phyloP scores from a whole-genome alignment of 2,329 filamentous ascomycete species.

The Aureobasidium leucospermi region DNA sequence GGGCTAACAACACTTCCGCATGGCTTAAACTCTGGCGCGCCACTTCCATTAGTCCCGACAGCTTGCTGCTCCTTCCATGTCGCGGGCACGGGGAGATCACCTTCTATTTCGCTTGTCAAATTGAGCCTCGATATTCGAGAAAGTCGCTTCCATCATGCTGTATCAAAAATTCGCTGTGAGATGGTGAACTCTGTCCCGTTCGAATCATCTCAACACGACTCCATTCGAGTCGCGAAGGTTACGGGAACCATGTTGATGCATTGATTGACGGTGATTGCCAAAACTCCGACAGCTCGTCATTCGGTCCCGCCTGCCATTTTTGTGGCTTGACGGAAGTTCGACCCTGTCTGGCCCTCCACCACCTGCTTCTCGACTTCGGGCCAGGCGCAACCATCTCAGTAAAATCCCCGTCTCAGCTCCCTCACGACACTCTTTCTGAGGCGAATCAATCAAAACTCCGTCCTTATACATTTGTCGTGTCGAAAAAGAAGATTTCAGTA shows the following conservation, averaged over 20 bases:
- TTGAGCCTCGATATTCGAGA: not conserved
- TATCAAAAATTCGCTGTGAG: too few species aligned
- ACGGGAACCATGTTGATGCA: not conserved
- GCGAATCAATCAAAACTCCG: not conserved
- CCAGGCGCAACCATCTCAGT: not conserved
- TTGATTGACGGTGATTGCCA: slow-evolving; percentile 2
- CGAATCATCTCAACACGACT: not conserved
- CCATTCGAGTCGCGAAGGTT: not conserved
- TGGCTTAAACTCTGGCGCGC: slow-evolving; percentile 11
- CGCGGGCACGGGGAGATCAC: not conserved
- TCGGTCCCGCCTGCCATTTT: slow-evolving; percentile 4
- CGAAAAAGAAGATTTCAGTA: not conserved
- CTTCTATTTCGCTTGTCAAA: slow-evolving; percentile 5
- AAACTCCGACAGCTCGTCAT: slow-evolving; percentile 7
- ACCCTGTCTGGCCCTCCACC: slow-evolving; percentile 5
- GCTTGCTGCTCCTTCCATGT: slow-evolving; percentile 13
- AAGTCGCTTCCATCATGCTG: not conserved
- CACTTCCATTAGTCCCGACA: slow-evolving; percentile 7
- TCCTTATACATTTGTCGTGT: not conserved
- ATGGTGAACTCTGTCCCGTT: not conserved
- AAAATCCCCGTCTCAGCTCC: not conserved
- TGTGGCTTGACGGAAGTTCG: not conserved
- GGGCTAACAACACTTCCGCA: not conserved
- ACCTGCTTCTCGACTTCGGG: not conserved
- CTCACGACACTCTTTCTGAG: not conserved